A percentile compares a stretch with the other conserved stretches of the same genome.
Conservation (phyloP, 345 rosid species). For the Hirschfeldia incana region DNA sequence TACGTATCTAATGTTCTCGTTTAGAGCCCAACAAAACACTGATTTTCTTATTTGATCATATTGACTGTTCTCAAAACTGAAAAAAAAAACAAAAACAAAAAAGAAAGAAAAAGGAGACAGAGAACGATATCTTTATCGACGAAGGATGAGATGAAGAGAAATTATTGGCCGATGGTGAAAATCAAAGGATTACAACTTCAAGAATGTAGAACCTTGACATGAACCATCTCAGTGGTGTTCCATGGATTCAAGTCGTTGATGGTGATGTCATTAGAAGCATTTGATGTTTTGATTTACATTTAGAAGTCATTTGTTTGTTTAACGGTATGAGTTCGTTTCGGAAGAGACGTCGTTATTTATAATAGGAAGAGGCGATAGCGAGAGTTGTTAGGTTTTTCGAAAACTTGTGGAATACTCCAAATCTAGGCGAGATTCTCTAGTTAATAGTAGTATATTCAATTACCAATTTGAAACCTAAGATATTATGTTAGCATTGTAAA, state of each 20-base stretch:
- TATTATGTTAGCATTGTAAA: background rate
- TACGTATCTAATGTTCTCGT: background rate
- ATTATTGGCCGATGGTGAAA: background rate
- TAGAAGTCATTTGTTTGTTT: too few species aligned
- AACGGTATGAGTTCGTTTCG: too few species aligned
- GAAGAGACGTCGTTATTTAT: too few species aligned
- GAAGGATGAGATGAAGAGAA: background rate
- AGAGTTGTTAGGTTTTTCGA: too few species aligned
- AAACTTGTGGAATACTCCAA: background rate
- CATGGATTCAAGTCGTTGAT: too few species aligned
- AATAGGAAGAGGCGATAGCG: background rate
- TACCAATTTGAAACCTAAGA: too few species aligned
- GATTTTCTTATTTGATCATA: too few species aligned
- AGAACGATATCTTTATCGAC: background rate
- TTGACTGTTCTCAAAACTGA: background rate
- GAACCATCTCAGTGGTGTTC: too few species aligned
- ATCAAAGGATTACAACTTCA: background rate
- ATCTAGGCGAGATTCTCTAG: background rate
- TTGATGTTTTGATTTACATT: too few species aligned
- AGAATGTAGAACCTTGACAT: background rate
- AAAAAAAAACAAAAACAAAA: too few species aligned
- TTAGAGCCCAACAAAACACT: background rate
- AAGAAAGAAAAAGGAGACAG: background rate
- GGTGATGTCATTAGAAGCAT: too few species aligned
- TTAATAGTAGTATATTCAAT: too few species aligned